A percentile compares a stretch with the other conserved stretches of the same genome.
These are phyloP conservation scores for Boletus tylopilopsis DNA, from an alignment of 768 basidiomycete genomes.

Conservation along the genomic window DNA sequence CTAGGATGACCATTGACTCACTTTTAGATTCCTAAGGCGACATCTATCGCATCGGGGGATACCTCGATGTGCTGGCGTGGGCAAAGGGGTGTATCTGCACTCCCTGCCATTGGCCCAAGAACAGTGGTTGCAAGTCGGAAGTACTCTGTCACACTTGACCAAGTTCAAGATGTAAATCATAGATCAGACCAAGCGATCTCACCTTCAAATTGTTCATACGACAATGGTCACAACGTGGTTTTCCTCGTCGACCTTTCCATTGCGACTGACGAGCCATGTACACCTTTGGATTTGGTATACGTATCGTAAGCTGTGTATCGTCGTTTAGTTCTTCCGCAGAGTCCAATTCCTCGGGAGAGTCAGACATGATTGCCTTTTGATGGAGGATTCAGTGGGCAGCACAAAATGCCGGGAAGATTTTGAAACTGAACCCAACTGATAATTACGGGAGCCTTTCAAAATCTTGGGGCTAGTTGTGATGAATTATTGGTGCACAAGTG, in stretches of 20 bases:
- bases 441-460: constrained; percentile 6
- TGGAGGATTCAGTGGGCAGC: constrained; percentile 4
- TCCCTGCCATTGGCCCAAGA: constrained; percentile 60
- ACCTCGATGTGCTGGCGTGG: constrained; percentile 71
- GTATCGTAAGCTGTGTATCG: constrained; percentile 56
- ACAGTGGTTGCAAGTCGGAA: constrained; percentile 71
- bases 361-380: constrained; percentile 29
- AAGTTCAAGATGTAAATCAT: constrained; percentile 13
- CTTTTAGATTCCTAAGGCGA: constrained; percentile 64
- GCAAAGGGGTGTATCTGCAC: constrained; percentile 70
- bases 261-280: constrained; percentile 68
- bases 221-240: constrained; percentile 72
- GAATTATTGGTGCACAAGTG: constrained; percentile 8
- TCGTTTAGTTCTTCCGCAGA: constrained; percentile 39
- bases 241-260: constrained; percentile 73
- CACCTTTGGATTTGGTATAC: constrained; percentile 64
- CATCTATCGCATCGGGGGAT: constrained; percentile 73
- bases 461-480: constrained; percentile 4
- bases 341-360: constrained; percentile 37
- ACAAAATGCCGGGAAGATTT: constrained; percentile 16
- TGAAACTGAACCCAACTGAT: constrained; percentile 1
- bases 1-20: constrained; percentile 25
- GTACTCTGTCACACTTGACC: constrained; percentile 62
- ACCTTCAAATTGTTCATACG: constrained; percentile 71
- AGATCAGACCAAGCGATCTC: constrained; percentile 22